Evolutionary conservation across 2,329 filamentous ascomycete species (phyloP).

Genomic region (Leptodontidium sp.): DNA sequence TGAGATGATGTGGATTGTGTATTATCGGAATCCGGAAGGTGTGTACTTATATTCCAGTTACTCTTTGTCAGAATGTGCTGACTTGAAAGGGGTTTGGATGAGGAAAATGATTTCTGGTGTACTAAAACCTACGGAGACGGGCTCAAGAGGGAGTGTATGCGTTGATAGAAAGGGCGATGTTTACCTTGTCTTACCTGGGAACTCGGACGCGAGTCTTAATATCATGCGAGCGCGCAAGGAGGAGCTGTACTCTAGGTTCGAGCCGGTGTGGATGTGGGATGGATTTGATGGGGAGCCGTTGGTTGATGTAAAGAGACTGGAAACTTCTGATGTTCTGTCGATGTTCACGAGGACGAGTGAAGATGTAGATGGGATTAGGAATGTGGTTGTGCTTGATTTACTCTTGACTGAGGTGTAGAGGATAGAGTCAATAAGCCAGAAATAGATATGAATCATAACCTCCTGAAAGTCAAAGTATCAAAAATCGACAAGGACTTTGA

Average conservation of each 20-base stretch:
- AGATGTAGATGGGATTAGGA: constrained; percentile 19
- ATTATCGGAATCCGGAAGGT: constrained; percentile 35
- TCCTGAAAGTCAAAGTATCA: neutral
- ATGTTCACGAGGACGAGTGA: constrained; percentile 38
- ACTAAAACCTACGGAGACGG: constrained; percentile 37
- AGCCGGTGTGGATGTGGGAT: constrained; percentile 33
- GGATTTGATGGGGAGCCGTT: constrained; percentile 42
- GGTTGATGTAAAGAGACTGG: constrained; percentile 37
- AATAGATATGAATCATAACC: neutral
- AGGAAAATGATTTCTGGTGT: constrained; percentile 26
- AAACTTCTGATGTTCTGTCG: constrained; percentile 35
- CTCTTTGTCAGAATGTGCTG: neutral
- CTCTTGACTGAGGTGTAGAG: constrained; percentile 12
- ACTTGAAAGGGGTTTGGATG: constrained; percentile 36
- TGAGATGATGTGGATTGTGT: constrained; percentile 38
- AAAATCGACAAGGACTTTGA: neutral
- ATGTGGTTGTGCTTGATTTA: constrained; percentile 40
- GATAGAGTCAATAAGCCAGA: neutral
- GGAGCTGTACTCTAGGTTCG: constrained; percentile 24
- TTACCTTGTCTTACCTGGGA: constrained; percentile 39
- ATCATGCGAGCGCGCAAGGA: constrained; percentile 30
- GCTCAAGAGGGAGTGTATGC: constrained; percentile 37
- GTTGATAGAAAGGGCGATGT: constrained; percentile 33
- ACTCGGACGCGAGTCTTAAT: constrained; percentile 37
- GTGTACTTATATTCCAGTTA: neutral